Conservation (phyloP, 1,139 yeast genomes). For the Suzukiozyma palmioleophila region DNA sequence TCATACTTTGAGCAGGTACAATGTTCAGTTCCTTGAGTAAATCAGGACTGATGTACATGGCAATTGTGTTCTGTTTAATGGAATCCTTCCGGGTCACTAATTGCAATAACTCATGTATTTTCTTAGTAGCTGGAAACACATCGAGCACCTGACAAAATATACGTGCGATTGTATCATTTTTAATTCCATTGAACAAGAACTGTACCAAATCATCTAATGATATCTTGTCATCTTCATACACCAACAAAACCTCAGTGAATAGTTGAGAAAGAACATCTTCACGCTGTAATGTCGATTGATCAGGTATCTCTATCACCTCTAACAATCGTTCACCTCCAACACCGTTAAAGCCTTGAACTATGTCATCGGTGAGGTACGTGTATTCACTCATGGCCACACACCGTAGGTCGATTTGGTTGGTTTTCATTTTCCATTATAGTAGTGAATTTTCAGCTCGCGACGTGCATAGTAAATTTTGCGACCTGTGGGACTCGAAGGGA, state of each 20-base stretch:
- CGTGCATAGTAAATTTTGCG: background rate
- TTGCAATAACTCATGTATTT: conserved; percentile 24
- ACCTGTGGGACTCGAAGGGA: background rate
- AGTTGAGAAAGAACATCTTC: conserved; percentile 16
- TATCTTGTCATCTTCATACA: conserved; percentile 23
- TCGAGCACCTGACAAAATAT: conserved; percentile 44
- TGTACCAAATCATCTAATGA: conserved; percentile 19
- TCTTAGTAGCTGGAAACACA: conserved; percentile 35
- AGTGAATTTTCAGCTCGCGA: conserved; percentile 1
- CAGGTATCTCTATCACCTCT: conserved; percentile 24
- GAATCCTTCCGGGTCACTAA: conserved; percentile 13
- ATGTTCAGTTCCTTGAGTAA: conserved; percentile 33
- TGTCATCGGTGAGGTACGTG: conserved; percentile 26
- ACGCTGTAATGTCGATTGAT: conserved; percentile 13
- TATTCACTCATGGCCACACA: conserved; percentile 5
- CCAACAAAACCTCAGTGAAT: conserved; percentile 37
- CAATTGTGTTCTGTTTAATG: conserved; percentile 35
- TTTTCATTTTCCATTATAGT: background rate
- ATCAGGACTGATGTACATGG: conserved; percentile 31
- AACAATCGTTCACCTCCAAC: conserved; percentile 26
- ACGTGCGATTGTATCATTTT: conserved; percentile 30
- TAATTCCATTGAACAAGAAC: conserved; percentile 28
- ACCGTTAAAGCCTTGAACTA: conserved; percentile 24
- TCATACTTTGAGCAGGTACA: conserved; percentile 34
- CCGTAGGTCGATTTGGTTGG: background rate